phyloP scores from a whole-genome alignment of 2,329 filamentous ascomycete species.

The Aciculosporium take region DNA sequence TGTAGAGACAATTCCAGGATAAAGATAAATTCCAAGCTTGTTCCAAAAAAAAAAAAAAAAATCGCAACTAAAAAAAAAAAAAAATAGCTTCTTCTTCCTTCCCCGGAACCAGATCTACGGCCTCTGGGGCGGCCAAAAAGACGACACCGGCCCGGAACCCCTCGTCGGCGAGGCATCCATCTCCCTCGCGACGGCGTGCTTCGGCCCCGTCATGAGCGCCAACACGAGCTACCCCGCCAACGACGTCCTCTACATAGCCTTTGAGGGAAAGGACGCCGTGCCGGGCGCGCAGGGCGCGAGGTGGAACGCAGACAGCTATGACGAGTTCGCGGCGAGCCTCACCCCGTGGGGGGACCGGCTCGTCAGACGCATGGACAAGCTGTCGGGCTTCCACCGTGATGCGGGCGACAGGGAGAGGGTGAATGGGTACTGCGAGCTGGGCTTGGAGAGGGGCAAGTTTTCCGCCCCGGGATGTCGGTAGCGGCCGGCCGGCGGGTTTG shows the following conservation, averaged over 20 bases:
- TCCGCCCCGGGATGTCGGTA: too few species aligned
- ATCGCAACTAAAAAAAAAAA: background rate
- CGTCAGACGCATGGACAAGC: too few species aligned
- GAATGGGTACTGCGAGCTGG: too few species aligned
- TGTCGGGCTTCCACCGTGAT: too few species aligned
- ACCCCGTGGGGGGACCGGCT: constrained; percentile 30
- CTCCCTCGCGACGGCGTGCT: constrained; percentile 43
- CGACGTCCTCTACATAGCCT: constrained; percentile 50
- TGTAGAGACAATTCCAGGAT: too few species aligned
- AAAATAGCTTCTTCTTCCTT: too few species aligned
- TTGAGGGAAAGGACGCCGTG: constrained; percentile 40
- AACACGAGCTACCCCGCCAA: constrained; percentile 39
- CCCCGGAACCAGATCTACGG: constrained; percentile 37
- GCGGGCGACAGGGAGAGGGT: too few species aligned
- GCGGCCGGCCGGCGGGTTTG: too few species aligned
- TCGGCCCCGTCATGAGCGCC: constrained; percentile 36
- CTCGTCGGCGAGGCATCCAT: constrained; percentile 43
- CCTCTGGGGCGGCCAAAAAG: constrained; percentile 48
- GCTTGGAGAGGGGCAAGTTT: too few species aligned
- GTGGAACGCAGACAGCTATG: constrained; percentile 36
- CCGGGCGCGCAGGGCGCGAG: constrained; percentile 37
- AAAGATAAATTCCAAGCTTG: too few species aligned
- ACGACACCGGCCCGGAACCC: constrained; percentile 30
- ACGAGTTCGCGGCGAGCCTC: constrained; percentile 40
- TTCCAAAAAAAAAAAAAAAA: too few species aligned